Percentiles rank a stretch among this genome's conserved stretches.
phyloP scores from a whole-genome alignment of 2,329 filamentous ascomycete genomes.

The Tympanopsis confertula region DNA sequence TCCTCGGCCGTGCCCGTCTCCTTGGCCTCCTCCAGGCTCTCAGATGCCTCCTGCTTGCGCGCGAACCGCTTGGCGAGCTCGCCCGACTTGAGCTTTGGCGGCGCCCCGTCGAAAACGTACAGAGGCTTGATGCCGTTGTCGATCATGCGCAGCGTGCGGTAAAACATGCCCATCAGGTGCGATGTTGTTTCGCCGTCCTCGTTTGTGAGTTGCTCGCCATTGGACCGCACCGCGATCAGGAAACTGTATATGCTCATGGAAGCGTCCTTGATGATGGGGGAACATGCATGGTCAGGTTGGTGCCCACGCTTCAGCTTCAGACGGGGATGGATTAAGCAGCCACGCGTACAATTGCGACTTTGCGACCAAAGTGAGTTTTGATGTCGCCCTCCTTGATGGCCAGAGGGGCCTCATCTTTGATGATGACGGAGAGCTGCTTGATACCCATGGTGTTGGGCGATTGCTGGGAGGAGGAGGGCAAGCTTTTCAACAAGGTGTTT shows the following conservation, averaged over 20 bases:
- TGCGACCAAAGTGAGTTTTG: conserved; percentile 96
- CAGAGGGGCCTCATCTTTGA: conserved; percentile 87
- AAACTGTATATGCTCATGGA: conserved; percentile 99
- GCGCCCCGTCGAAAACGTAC: conserved; percentile 94
- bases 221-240: conserved; percentile 90
- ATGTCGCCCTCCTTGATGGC: conserved; percentile 94
- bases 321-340: conserved; percentile 8
- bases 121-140: conserved; percentile 98
- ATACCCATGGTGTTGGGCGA: conserved; percentile 39
- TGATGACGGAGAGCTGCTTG: conserved; percentile 67
- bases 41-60: conserved; percentile 83
- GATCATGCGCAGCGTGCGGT: conserved; percentile 93
- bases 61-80: conserved; percentile 93
- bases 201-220: conserved; percentile 90
- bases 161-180: conserved; percentile 98
- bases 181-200: conserved; percentile 94
- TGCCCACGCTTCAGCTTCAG: neutral
- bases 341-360: conserved; percentile 78
- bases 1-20: conserved; percentile 94
- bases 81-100: conserved; percentile 93
- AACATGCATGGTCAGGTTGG: conserved; percentile 1
- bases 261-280: conserved; percentile 35
- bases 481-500: too few species aligned
- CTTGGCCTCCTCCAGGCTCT: conserved; percentile 86
- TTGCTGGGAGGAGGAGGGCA: too few species aligned